A percentile compares a stretch with the other conserved stretches of the same genome.
Conservation (phyloP, 768 basidiomycete species). For the Porpolomopsis calyptriformis region DNA sequence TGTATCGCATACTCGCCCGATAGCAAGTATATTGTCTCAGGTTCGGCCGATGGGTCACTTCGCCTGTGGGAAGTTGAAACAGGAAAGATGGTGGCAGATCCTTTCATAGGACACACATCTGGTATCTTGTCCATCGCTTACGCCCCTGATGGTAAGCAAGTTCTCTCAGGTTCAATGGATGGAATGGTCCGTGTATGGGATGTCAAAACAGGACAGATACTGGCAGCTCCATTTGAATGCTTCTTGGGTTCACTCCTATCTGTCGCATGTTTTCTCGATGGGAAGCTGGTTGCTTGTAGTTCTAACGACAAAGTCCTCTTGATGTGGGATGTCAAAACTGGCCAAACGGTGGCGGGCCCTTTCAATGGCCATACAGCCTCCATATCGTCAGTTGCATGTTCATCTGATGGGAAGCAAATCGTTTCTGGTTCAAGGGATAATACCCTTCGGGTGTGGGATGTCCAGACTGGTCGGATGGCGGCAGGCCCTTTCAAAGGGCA, state of each 20-base stretch:
- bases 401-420: constrained; percentile 17
- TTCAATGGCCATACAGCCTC: neutral
- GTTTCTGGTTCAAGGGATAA: constrained; percentile 17
- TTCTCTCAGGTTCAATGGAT: constrained; percentile 19
- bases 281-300: constrained; percentile 15
- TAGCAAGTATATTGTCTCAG: constrained; percentile 16
- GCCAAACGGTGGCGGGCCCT: neutral
- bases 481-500: constrained; percentile 11
- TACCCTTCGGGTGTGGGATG: constrained; percentile 11
- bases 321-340: constrained; percentile 15
- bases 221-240: constrained; percentile 10
- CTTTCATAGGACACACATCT: neutral
- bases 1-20: constrained; percentile 19
- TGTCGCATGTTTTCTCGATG: constrained; percentile 19
- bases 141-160: constrained; percentile 16
- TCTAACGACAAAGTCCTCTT: constrained; percentile 12
- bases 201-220: neutral
- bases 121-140: neutral
- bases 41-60: constrained; percentile 11
- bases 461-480: neutral
- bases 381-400: constrained; percentile 6
- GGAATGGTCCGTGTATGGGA: constrained; percentile 11
- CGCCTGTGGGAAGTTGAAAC: constrained; percentile 16
- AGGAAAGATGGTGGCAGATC: neutral
- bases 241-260: constrained; percentile 11